Conservation (phyloP, 768 basidiomycete species). For the Suillus fuscotomentosus region DNA sequence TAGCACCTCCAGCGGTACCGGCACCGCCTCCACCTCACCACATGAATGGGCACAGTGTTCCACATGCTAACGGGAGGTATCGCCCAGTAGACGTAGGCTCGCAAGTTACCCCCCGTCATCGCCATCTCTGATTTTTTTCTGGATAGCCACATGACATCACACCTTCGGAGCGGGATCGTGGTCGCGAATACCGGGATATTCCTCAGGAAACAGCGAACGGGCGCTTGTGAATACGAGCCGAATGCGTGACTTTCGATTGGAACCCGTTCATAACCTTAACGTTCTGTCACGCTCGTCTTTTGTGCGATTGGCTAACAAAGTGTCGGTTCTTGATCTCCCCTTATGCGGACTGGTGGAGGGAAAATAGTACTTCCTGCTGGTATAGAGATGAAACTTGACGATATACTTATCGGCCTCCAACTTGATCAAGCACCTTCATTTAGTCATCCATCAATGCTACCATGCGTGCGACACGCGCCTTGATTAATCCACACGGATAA, state of each 20-base stretch:
- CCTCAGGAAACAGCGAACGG: conserved; percentile 21
- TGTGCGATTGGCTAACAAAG: background rate
- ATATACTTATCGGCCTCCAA: background rate
- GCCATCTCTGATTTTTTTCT: conserved; percentile 3
- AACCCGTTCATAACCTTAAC: background rate
- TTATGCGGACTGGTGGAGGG: background rate
- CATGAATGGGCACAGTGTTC: conserved; percentile 24
- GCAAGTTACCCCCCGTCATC: conserved; percentile 10
- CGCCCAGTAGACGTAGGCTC: conserved; percentile 23
- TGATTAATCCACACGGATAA: background rate
- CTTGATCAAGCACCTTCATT: background rate
- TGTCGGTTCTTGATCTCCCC: background rate
- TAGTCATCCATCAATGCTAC: background rate
- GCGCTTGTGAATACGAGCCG: conserved; percentile 4
- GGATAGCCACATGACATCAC: conserved; percentile 18
- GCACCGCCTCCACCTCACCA: conserved; percentile 12
- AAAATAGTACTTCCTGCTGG: background rate
- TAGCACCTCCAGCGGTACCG: background rate
- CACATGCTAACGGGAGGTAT: conserved; percentile 27
- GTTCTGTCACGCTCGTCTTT: background rate
- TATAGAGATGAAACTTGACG: background rate
- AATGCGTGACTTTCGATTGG: too few relatives aligned
- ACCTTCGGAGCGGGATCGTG: conserved; percentile 12
- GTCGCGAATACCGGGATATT: conserved; percentile 3
- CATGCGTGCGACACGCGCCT: background rate